Evolutionary conservation across 805 yeast genomes (phyloP).

Genomic region (Hanseniaspora thailandica): DNA sequence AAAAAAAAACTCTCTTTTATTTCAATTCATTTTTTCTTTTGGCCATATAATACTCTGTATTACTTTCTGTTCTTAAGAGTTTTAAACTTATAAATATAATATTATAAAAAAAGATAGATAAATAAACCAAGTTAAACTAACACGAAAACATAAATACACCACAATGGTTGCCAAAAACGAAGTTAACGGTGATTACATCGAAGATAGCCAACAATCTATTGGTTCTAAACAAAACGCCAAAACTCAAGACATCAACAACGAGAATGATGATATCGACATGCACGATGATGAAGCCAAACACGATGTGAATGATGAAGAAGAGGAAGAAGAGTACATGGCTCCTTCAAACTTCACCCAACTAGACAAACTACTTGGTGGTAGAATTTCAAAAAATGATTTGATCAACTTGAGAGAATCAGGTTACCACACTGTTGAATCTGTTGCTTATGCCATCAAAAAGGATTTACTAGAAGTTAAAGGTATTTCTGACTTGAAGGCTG

Average conservation of each 20-base stretch:
- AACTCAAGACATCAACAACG: slow-evolving; percentile 1
- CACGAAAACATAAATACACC: background rate
- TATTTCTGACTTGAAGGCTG: slow-evolving; percentile 91
- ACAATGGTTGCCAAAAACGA: background rate
- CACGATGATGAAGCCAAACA: background rate
- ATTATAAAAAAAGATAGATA: background rate
- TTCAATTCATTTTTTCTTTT: background rate
- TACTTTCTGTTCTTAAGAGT: background rate
- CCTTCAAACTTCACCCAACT: slow-evolving; percentile 28
- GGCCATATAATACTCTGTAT: too few relatives aligned
- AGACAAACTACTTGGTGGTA: slow-evolving; percentile 52
- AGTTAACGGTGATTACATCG: background rate
- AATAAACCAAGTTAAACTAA: background rate
- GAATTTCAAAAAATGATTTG: slow-evolving; percentile 69
- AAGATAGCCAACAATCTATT: background rate
- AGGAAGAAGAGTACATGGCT: slow-evolving; percentile 42
- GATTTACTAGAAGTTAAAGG: slow-evolving; percentile 71
- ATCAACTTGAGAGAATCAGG: slow-evolving; percentile 74
- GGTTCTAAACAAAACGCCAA: background rate
- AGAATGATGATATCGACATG: background rate
- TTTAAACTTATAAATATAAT: background rate
- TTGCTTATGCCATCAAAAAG: slow-evolving; percentile 87
- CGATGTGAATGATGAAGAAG: slow-evolving; percentile 15
- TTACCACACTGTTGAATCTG: slow-evolving; percentile 76
- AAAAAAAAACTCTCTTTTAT: background rate